These are phyloP conservation scores for Phytophthora macrochlamydospora DNA, from an alignment of 352 stramenopile species.

Conservation along the genomic window DNA sequence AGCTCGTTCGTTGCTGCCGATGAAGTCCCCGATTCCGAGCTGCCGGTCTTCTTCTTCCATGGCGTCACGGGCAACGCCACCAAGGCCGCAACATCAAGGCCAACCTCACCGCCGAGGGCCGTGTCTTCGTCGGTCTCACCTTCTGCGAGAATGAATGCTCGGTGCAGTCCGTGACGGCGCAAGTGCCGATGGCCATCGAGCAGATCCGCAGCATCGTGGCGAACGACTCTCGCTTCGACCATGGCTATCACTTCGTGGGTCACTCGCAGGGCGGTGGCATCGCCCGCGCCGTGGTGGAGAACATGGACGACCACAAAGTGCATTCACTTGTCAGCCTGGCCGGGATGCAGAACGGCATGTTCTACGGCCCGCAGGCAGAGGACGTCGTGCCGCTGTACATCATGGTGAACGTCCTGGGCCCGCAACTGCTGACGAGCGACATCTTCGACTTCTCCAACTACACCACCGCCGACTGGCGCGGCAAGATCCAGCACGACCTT, in stretches of 20 bases:
- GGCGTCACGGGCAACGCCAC: slow-evolving; percentile 37
- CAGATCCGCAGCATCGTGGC: slow-evolving; percentile 42
- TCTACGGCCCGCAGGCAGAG: slow-evolving; percentile 47
- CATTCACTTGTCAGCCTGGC: slow-evolving; percentile 52
- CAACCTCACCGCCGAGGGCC: slow-evolving; percentile 37
- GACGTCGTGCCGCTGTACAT: slow-evolving; percentile 38
- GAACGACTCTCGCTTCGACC: slow-evolving; percentile 39
- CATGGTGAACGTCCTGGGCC: slow-evolving; percentile 39
- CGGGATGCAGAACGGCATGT: slow-evolving; percentile 53
- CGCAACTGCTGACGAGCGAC: slow-evolving; percentile 25
- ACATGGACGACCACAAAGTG: slow-evolving; percentile 62
- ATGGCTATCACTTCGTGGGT: slow-evolving; percentile 55
- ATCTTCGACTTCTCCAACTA: slow-evolving; percentile 44
- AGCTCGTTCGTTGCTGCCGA: slow-evolving; percentile 6
- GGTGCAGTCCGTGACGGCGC: slow-evolving; percentile 29
- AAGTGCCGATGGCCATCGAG: slow-evolving; percentile 50
- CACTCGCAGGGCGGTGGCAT: slow-evolving; percentile 53
- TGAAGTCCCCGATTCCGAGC: slow-evolving; percentile 12
- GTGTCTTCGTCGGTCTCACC: slow-evolving; percentile 41
- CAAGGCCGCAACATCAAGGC: slow-evolving; percentile 34
- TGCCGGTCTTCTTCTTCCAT: slow-evolving; percentile 63
- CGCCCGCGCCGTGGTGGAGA: slow-evolving; percentile 50
- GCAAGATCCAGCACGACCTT: slow-evolving; percentile 47
- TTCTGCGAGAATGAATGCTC: slow-evolving; percentile 53
- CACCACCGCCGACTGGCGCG: slow-evolving; percentile 20